Base-by-base conservation (phyloP, 768 basidiomycete genomes). In the Auriscalpium microsporum region DNA sequence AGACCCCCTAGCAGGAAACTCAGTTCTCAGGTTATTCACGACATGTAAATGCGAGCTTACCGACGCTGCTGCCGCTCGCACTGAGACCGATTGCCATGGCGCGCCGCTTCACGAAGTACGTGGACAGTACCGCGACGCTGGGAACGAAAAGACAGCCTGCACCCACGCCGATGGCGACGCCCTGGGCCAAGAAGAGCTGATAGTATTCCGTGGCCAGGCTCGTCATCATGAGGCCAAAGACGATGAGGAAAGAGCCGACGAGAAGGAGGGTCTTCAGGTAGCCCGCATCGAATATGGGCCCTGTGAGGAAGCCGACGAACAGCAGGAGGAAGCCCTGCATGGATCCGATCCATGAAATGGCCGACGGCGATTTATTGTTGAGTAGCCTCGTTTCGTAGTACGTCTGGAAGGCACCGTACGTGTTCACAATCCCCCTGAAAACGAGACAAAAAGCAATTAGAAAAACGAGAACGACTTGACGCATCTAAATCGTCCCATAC, bases 141-240 rank as follows among this genome's bases (percentile, higher is more conserved):
- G 78, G 78, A 14, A 78, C 62, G 54, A 72, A 81, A 37, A 77
- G 61, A 36, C 78, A 52, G 13, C 78, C 80, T 2, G 68, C 67
- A 8, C 68, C 76, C 11, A 76, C 55, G 1, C 78, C 77, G 2
- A 67, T 63, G 16, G 66, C 62, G n/a, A 79, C 53, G 4, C 76
- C 78, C 62, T 80, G 78, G 23, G 67, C 58, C n/a, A 79, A 69
- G 49, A 79, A 67, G 11, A 74, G 58, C 71, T 80, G 62, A n/a
- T 50, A 63, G 44, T 59, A 66, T 44, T 54, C n/a, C 46, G 44
- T 55, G 16, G 48, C 53, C 11, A 62, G 45, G 50, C 61, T 63
- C 10, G 58, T 58, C 58, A 54, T 62, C 50, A 59, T 47, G 17
- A 52, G 17, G 36, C 61, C 16, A 36, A 65, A 48, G 6, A 65